Percentiles rank a stretch among this genome's conserved stretches.
Conservation (phyloP, 306 rosid species). For the Sechiopsis laciniata region DNA sequence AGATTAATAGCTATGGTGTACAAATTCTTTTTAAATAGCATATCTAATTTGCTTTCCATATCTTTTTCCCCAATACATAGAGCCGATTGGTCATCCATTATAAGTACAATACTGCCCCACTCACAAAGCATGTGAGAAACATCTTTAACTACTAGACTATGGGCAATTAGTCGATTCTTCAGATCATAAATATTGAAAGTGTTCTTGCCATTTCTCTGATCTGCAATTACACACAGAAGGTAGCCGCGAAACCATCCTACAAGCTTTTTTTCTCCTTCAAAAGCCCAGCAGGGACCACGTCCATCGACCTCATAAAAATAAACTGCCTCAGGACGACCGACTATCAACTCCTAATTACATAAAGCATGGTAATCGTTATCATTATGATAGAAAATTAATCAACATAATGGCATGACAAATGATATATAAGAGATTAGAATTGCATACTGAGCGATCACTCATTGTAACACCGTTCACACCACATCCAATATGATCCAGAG, state of each 20-base stretch:
- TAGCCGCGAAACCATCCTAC: slow-evolving; percentile 97
- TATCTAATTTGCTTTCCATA: slow-evolving; percentile 98
- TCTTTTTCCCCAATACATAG: slow-evolving; percentile 94
- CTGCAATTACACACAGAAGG: slow-evolving; percentile 87
- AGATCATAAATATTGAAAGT: slow-evolving; percentile 88
- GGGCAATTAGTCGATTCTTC: slow-evolving; percentile 89
- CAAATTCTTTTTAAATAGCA: slow-evolving; percentile 91
- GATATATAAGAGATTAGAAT: slow-evolving; percentile 17
- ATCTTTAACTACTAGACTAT: slow-evolving; percentile 66
- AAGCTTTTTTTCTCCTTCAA: slow-evolving; percentile 93
- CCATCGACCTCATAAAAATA: slow-evolving; percentile 98
- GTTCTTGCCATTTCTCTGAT: slow-evolving; percentile 69
- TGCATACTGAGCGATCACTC: slow-evolving; percentile 86
- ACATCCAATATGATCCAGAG: slow-evolving; percentile 93
- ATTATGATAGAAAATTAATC: slow-evolving; percentile 20
- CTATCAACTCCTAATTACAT: slow-evolving; percentile 63
- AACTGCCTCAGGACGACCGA: slow-evolving; percentile 93
- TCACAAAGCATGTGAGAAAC: slow-evolving; percentile 95
- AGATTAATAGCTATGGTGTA: slow-evolving; percentile 89
- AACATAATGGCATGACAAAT: slow-evolving; percentile 10
- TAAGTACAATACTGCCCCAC: slow-evolving; percentile 91
- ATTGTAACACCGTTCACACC: slow-evolving; percentile 61
- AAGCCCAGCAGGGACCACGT: slow-evolving; percentile 99
- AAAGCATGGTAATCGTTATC: slow-evolving; percentile 27
- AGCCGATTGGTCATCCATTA: slow-evolving; percentile 81